Percentiles rank a stretch among this genome's conserved stretches.
phyloP scores from a whole-genome alignment of 2,329 filamentous ascomycete species.

The Penicillium nordicum region DNA sequence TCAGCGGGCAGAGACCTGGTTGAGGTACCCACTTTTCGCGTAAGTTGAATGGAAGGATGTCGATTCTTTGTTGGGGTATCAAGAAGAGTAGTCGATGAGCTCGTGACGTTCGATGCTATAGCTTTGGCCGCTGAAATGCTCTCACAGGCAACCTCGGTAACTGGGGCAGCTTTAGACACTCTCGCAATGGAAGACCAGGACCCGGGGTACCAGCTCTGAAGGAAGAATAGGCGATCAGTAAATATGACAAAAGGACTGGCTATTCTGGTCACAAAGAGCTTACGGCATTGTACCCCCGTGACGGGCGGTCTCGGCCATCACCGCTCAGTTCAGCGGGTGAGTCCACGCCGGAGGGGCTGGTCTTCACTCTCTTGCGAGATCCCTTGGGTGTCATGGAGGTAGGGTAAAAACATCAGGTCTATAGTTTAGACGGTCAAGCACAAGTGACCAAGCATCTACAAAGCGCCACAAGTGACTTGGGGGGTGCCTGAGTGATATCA shows the following conservation, averaged over 20 bases:
- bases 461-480: conserved; percentile 18
- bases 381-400: conserved; percentile 40
- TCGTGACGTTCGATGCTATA: conserved; percentile 34
- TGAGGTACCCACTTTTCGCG: conserved; percentile 39
- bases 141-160: conserved; percentile 50
- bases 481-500: conserved; percentile 29
- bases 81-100: conserved; percentile 31
- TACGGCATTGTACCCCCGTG: conserved; percentile 30
- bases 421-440: not conserved
- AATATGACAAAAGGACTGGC: not conserved
- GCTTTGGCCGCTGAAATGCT: conserved; percentile 46
- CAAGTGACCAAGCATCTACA: conserved; percentile 11
- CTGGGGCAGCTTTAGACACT: conserved; percentile 45
- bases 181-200: conserved; percentile 43
- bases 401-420: conserved; percentile 35
- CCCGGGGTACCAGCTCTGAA: conserved; percentile 44
- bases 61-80: conserved; percentile 26
- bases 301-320: conserved; percentile 26
- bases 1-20: conserved; percentile 46
- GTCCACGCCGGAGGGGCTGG: conserved; percentile 35
- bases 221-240: conserved; percentile 6
- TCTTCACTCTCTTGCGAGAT: conserved; percentile 45
- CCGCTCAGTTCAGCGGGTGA: conserved; percentile 25
- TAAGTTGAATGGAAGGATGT: conserved; percentile 43
- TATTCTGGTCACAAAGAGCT: conserved; percentile 16